Conservation (phyloP, 1,284 basidiomycete species). For the Trametes sp. region DNA sequence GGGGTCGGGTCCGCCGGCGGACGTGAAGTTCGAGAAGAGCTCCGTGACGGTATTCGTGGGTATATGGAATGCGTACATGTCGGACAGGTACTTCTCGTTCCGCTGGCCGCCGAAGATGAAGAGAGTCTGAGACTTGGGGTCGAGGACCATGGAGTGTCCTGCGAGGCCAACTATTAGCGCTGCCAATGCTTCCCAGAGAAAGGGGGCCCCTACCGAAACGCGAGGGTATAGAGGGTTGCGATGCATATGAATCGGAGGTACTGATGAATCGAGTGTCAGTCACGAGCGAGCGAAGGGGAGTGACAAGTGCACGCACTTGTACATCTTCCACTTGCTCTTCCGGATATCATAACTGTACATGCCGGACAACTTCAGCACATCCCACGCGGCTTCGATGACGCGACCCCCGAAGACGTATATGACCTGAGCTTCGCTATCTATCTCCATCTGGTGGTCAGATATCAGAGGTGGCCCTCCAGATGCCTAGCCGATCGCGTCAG, state of each 20-base stretch:
- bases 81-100: conserved; percentile 68
- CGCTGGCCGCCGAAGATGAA: conserved; percentile 78
- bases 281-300: neutral
- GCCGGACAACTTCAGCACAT: conserved; percentile 66
- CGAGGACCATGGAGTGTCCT: conserved; percentile 84
- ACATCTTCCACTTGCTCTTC: conserved; percentile 65
- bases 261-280: conserved; percentile 18
- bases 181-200: neutral
- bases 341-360: conserved; percentile 74
- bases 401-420: conserved; percentile 84
- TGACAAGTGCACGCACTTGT: conserved; percentile 59
- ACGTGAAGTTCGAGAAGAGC: conserved; percentile 65
- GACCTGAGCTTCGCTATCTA: conserved; percentile 75
- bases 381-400: conserved; percentile 69
- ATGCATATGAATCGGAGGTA: conserved; percentile 24
- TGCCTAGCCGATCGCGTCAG: conserved; percentile 46
- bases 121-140: conserved; percentile 60
- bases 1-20: conserved; percentile 67
- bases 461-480: conserved; percentile 77
- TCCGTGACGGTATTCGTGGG: conserved; percentile 64
- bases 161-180: neutral
- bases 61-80: conserved; percentile 79
- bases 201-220: conserved; percentile 59
- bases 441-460: conserved; percentile 84
- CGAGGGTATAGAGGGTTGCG: conserved; percentile 51